Base-by-base conservation (phyloP, 768 basidiomycete species). In the Chalciporus chontae region DNA sequence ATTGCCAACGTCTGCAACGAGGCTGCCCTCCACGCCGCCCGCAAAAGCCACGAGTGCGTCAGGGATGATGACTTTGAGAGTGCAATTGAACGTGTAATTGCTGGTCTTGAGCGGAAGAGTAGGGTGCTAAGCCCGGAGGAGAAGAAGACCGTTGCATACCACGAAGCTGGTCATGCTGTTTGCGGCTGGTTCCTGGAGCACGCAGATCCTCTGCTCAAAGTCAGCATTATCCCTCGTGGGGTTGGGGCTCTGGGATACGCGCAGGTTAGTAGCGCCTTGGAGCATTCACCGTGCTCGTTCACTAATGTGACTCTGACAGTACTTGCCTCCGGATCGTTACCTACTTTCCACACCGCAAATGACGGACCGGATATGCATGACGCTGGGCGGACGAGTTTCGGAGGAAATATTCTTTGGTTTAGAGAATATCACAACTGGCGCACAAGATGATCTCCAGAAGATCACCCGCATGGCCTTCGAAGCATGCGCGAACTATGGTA, bases 1-100 rank as follows among this genome's bases (percentile, higher is more conserved):
- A 95, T 99, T 57, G 96, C 96, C 52, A 99, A 99, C 61, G 95
- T 98, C 17, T 96, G 93, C 68, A 99, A 99, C 67, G 96, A 99
- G 68, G 93, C 93, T 24, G 96, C 96, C 1, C 75, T 99, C 31
- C 89, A 94, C 51, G 95, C 95, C 15, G 96, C 96, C 26, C 85
- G 96, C 50, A 81, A 85, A 48, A 78, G 79, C 4, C 83, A 86
- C 14, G 90, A 94, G 40, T 80, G 68, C 21, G 86, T 99, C 9
- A 78, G 81, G 52, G 85, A 93, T 44, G 73, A 75, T 21, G 90
- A 99, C 71, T 99, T 99, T 65, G 95, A 98, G 63, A 91, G 88
- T 40, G 94, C 96, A 8, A 97, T 99, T 55, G 96, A 99, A 74
- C 83, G 96, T 36, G 96, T 99, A 31, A 94, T 98, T 55, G 95